Evolutionary conservation across 192 early-diverging fungal species (phyloP).

Genomic region (Mortierella antarctica): DNA sequence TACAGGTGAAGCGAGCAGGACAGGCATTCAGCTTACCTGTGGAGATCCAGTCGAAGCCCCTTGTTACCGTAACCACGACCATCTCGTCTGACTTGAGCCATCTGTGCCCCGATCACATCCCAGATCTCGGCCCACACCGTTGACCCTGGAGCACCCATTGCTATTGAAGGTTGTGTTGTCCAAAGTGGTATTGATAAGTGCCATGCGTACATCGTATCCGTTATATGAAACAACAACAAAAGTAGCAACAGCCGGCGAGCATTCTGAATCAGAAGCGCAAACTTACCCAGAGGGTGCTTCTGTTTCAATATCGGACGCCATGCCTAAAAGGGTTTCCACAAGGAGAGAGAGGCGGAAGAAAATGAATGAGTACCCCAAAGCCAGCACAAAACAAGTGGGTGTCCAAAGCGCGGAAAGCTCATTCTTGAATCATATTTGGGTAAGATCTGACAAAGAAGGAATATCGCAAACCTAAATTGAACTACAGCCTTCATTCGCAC

Average conservation of each 20-base stretch:
- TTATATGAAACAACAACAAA: neutral
- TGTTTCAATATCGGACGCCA: slow-evolving; percentile 50
- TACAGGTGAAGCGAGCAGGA: neutral
- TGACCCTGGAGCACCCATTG: slow-evolving; percentile 34
- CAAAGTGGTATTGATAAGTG: neutral
- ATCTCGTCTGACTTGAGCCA: slow-evolving; percentile 4
- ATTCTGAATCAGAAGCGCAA: too few relatives aligned
- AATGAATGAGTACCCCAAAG: too few relatives aligned
- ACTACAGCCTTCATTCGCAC: too few relatives aligned
- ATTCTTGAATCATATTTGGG: too few relatives aligned
- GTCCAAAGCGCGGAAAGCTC: too few relatives aligned
- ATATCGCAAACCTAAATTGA: too few relatives aligned
- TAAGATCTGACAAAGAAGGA: too few relatives aligned
- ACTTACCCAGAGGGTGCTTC: slow-evolving; percentile 53
- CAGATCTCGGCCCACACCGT: slow-evolving; percentile 49
- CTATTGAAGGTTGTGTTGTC: slow-evolving; percentile 9
- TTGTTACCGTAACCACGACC: slow-evolving; percentile 27
- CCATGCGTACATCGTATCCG: too few relatives aligned
- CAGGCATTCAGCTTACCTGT: slow-evolving; percentile 18
- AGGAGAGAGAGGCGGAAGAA: neutral
- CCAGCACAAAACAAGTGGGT: too few relatives aligned
- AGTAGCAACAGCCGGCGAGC: too few relatives aligned
- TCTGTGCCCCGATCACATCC: slow-evolving; percentile 28
- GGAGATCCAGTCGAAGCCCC: slow-evolving; percentile 31
- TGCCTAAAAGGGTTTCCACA: slow-evolving; percentile 13